phyloP scores from a whole-genome alignment of 1,284 basidiomycete genomes.

The Mycena citricolor region DNA sequence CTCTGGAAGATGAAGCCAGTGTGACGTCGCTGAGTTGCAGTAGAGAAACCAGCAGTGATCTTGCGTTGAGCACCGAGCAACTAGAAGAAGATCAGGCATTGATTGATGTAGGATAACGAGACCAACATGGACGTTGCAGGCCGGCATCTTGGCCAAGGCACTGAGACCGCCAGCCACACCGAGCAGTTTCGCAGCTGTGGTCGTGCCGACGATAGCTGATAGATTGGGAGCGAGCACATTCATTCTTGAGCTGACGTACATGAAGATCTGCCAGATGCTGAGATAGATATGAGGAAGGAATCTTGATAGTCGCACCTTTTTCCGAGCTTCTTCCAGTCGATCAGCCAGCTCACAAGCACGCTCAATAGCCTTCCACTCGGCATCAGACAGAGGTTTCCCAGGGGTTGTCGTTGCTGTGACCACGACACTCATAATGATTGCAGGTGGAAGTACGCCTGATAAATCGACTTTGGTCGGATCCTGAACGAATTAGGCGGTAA shows the following conservation, averaged over 20 bases:
- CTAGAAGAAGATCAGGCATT: slow-evolving; percentile 39
- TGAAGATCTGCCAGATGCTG: slow-evolving; percentile 71
- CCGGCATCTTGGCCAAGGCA: slow-evolving; percentile 91
- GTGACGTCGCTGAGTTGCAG: slow-evolving; percentile 81
- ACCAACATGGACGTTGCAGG: slow-evolving; percentile 92
- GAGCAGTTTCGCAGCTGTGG: slow-evolving; percentile 95
- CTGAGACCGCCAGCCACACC: slow-evolving; percentile 95
- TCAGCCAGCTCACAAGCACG: slow-evolving; percentile 88
- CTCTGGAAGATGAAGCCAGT: slow-evolving; percentile 97
- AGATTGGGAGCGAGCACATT: slow-evolving; percentile 97
- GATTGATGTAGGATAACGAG: not conserved
- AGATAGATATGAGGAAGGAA: slow-evolving; percentile 12
- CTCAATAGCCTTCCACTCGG: slow-evolving; percentile 80
- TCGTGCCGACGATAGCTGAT: slow-evolving; percentile 96
- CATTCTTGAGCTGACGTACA: slow-evolving; percentile 99
- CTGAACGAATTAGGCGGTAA: slow-evolving; percentile 33
- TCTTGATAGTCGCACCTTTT: slow-evolving; percentile 56
- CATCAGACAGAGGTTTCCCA: slow-evolving; percentile 70
- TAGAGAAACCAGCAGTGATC: slow-evolving; percentile 83
- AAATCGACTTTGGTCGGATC: slow-evolving; percentile 85
- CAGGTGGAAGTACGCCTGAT: slow-evolving; percentile 81
- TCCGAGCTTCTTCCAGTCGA: slow-evolving; percentile 83
- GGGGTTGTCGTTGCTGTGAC: slow-evolving; percentile 92
- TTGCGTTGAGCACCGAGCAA: slow-evolving; percentile 93
- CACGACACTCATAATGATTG: slow-evolving; percentile 93